Base-by-base conservation (phyloP, 2,329 filamentous ascomycete genomes). In the Podosphaera aphanis region DNA sequence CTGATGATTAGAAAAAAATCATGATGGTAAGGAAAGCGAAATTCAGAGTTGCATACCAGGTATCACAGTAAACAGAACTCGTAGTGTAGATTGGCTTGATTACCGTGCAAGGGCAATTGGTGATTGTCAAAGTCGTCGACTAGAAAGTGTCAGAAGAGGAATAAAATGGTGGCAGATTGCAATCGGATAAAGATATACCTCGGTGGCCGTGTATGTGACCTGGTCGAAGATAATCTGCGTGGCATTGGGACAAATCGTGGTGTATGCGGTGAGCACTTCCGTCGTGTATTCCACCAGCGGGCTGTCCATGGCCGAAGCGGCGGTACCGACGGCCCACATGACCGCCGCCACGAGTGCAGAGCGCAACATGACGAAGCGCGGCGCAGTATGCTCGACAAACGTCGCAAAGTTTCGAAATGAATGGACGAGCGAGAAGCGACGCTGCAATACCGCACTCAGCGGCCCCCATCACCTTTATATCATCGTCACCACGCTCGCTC, bases 221-320 rank as follows among this genome's bases (percentile, higher is more conserved):
- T 59, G 59, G 50, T 62, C 62, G 58, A 65, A 61, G 43, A 63
- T 62, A 50, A 73, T 53, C 43, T 59, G 59, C 47, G 70, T 72
- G 40, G 69, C 56, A 48, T 54, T 57, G 6, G 70, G 67, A 66
- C 70, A 74, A 62, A 63, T 69, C 49, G 67, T 57, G 51, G 66
- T 65, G 51, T 63, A 66, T 38, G 66, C 62, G 49, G 60, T 70
- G 49, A 69, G 64, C 49, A 69, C 60, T 54, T 69, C 63, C 57
- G 68, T 59, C 55, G 65, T 67, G 37, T 46, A 43, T 47, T 54
- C 36, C 15, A 18, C 19, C 13, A 19, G 8, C 36, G 19, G 56
- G 27, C 19, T 45, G 46, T 47, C 45, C 15, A 31, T 15, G 27
- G 57, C 55, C n/a, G 51, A 45, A 43, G 54, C 59, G 45, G 56